Percentiles rank a stretch among this genome's conserved stretches.
phyloP scores from a whole-genome alignment of 192 early-diverging fungal genomes.

The Linnemannia zychae region DNA sequence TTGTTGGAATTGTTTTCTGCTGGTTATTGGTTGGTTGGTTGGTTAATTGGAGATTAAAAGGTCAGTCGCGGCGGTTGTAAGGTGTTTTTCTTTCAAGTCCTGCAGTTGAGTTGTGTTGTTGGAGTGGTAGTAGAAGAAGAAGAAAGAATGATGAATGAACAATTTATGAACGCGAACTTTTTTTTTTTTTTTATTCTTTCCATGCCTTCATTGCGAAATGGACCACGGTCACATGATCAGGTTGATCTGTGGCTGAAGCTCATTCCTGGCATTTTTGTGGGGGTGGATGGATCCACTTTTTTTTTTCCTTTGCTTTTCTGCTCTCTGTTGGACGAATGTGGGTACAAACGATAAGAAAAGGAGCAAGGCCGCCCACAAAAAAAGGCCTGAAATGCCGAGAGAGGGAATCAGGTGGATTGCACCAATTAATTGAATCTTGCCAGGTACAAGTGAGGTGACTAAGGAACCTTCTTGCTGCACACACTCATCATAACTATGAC shows the following conservation, averaged over 20 bases:
- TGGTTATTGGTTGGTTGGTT: not conserved
- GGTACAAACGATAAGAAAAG: not conserved
- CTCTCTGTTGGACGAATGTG: not conserved
- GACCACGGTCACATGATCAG: constrained; percentile 1
- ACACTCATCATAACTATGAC: not conserved
- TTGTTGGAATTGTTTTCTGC: not conserved
- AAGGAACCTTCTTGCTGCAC: no score
- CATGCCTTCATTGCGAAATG: not conserved
- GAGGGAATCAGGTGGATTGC: not conserved
- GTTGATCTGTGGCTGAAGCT: not conserved
- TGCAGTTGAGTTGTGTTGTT: not conserved
- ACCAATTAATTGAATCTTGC: not conserved
- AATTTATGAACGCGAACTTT: not conserved
- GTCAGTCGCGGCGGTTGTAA: not conserved
- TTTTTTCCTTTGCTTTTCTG: not conserved
- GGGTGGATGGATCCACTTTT: constrained; percentile 5
- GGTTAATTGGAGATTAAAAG: not conserved
- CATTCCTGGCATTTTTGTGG: not conserved
- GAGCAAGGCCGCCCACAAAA: not conserved
- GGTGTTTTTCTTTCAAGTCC: not conserved
- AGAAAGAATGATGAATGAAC: not conserved
- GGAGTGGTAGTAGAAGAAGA: not conserved
- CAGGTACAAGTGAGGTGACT: not conserved
- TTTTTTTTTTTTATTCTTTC: not conserved
- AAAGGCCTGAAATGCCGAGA: not conserved